phyloP scores from a whole-genome alignment of 1,284 basidiomycete genomes.

The Anthracocystis walkeri region DNA sequence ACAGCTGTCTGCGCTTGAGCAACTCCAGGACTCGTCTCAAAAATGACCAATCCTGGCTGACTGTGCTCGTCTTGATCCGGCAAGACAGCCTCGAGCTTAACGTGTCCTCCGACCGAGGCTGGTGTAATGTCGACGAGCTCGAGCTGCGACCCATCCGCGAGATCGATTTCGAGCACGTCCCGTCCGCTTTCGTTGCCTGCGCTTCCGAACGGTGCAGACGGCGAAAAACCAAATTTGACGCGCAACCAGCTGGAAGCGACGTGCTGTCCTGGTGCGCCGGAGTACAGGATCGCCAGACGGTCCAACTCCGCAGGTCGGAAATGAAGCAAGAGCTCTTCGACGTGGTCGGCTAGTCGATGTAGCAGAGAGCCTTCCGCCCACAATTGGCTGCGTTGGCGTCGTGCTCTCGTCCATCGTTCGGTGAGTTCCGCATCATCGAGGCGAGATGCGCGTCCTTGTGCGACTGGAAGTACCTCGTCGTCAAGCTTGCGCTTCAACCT shows the following conservation, averaged over 20 bases:
- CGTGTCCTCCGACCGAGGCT: neutral
- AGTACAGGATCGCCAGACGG: constrained; percentile 28
- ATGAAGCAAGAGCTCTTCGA: constrained; percentile 40
- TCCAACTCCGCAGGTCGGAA: constrained; percentile 36
- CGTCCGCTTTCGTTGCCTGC: constrained; percentile 8
- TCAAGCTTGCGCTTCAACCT: constrained; percentile 29
- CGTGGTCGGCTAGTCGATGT: constrained; percentile 28
- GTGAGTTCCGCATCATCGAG: constrained; percentile 21
- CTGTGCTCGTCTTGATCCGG: constrained; percentile 15
- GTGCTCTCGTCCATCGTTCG: constrained; percentile 20
- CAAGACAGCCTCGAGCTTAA: constrained; percentile 13
- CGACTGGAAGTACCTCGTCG: constrained; percentile 1
- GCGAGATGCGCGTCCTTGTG: neutral
- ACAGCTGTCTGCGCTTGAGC: constrained; percentile 14
- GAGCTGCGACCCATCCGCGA: constrained; percentile 40
- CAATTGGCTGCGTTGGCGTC: constrained; percentile 30
- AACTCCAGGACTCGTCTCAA: constrained; percentile 35
- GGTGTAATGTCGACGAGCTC: constrained; percentile 31
- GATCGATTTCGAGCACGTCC: constrained; percentile 30
- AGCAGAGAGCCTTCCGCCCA: constrained; percentile 45
- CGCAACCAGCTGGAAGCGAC: constrained; percentile 52
- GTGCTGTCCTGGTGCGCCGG: constrained; percentile 28
- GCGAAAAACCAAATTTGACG: constrained; percentile 43
- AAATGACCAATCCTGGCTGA: constrained; percentile 42
- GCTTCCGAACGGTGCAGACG: constrained; percentile 1